phyloP scores from a whole-genome alignment of 192 early-diverging fungal genomes.

The Dissophora ornata region DNA sequence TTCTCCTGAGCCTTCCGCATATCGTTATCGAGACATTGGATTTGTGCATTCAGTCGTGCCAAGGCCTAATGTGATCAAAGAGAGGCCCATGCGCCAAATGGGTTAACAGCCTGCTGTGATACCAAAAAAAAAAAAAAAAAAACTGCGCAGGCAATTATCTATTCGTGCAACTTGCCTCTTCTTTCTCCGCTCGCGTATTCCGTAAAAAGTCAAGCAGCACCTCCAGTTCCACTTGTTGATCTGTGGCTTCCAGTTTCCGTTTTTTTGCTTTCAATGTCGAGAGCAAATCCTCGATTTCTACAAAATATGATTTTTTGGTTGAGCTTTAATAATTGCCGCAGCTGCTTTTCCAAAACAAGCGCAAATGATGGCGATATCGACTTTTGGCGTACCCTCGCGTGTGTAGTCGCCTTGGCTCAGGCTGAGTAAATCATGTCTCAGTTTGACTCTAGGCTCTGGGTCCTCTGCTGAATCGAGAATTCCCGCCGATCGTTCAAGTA shows the following conservation, averaged over 20 bases:
- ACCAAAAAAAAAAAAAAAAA: no score
- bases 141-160: no score
- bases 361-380: no score
- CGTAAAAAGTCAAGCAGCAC: slow-evolving; percentile 74
- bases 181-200: slow-evolving; percentile 68
- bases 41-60: slow-evolving; percentile 49
- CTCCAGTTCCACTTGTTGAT: slow-evolving; percentile 67
- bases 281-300: slow-evolving; percentile 75
- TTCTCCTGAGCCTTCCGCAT: slow-evolving; percentile 50
- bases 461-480: slow-evolving; percentile 9
- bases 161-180: slow-evolving; percentile 54
- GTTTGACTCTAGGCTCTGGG: slow-evolving; percentile 6
- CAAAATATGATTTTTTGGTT: neutral
- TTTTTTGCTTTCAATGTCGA: slow-evolving; percentile 70
- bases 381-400: slow-evolving; percentile 31
- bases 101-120: neutral
- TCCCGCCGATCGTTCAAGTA: slow-evolving; percentile 42
- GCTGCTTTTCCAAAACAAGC: no score
- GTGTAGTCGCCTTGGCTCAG: slow-evolving; percentile 37
- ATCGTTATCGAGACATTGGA: slow-evolving; percentile 61
- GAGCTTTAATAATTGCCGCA: no score
- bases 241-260: slow-evolving; percentile 64
- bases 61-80: slow-evolving; percentile 43
- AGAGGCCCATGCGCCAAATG: neutral
- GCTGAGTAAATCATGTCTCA: slow-evolving; percentile 32